These are phyloP conservation scores for Aspergillus sergii DNA, from an alignment of 2,329 filamentous ascomycete species.

Conservation along the genomic window DNA sequence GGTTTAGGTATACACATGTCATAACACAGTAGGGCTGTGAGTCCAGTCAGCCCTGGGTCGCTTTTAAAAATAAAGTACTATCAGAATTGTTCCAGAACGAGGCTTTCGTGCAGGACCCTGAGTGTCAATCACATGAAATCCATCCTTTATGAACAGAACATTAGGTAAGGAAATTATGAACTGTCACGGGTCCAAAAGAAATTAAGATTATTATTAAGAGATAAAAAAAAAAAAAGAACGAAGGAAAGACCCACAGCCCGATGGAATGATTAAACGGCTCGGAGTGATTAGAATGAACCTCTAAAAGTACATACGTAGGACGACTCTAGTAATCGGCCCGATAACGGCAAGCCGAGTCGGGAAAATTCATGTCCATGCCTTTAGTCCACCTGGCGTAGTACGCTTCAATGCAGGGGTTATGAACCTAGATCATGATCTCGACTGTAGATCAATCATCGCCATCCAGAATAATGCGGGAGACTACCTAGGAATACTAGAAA, in stretches of 20 bases:
- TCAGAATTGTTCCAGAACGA: neutral
- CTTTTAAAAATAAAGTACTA: neutral
- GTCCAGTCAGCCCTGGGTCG: neutral
- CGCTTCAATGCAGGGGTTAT: neutral
- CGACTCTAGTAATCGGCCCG: neutral
- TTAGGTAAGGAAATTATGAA: neutral
- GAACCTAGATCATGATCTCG: neutral
- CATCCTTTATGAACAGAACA: neutral
- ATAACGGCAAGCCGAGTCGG: neutral
- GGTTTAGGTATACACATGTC: neutral
- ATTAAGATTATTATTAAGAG: neutral
- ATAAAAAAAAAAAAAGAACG: neutral
- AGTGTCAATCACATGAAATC: neutral
- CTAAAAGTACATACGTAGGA: too few species aligned
- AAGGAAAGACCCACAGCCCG: neutral
- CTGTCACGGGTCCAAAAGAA: neutral
- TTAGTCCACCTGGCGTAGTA: neutral
- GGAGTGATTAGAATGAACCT: neutral
- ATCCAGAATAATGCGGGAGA: too few species aligned
- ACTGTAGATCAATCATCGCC: neutral
- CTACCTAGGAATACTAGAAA: too few species aligned
- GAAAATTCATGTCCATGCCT: neutral
- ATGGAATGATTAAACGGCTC: neutral
- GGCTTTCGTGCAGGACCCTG: neutral
- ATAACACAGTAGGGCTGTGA: neutral